Percentiles rank a stretch among this genome's conserved stretches.
These are phyloP conservation scores for barrel medic (Medicago truncatula) DNA, from an alignment of 306 rosid species.

Conservation along the genomic window DNA sequence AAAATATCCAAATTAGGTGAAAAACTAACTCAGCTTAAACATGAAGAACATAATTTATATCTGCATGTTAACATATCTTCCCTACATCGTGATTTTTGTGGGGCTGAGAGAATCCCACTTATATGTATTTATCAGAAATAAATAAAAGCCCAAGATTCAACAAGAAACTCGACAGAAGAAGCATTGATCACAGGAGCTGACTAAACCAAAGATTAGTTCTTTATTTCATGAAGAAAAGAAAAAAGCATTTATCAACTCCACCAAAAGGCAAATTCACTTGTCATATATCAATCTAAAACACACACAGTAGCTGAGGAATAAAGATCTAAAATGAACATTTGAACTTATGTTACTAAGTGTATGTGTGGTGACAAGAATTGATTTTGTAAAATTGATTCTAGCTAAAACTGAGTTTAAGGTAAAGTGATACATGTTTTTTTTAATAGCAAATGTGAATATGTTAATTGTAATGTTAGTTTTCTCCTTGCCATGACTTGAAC, in stretches of 20 bases:
- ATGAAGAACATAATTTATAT: neutral
- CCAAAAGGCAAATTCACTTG: too few species aligned
- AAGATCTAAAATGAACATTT: conserved; percentile 14
- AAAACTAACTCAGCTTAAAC: neutral
- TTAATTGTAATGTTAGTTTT: too few species aligned
- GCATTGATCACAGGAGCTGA: neutral
- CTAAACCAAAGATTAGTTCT: neutral
- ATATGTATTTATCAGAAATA: neutral
- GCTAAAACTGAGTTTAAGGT: too few species aligned
- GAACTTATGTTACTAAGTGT: conserved; percentile 11
- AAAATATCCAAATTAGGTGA: conserved; percentile 13
- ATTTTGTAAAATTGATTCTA: too few species aligned
- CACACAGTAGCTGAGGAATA: neutral
- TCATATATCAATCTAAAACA: conserved; percentile 1
- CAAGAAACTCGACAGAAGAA: conserved; percentile 5
- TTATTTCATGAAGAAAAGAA: neutral
- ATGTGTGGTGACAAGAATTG: too few species aligned
- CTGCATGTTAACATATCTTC: neutral
- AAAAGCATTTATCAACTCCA: neutral
- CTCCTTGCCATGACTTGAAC: too few species aligned
- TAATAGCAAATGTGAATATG: too few species aligned
- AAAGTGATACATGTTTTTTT: too few species aligned
- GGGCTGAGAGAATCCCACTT: too few species aligned
- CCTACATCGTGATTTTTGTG: too few species aligned
- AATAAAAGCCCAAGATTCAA: conserved; percentile 18